Conservation (phyloP, 805 yeast genomes). For the Starmera caribaea region DNA sequence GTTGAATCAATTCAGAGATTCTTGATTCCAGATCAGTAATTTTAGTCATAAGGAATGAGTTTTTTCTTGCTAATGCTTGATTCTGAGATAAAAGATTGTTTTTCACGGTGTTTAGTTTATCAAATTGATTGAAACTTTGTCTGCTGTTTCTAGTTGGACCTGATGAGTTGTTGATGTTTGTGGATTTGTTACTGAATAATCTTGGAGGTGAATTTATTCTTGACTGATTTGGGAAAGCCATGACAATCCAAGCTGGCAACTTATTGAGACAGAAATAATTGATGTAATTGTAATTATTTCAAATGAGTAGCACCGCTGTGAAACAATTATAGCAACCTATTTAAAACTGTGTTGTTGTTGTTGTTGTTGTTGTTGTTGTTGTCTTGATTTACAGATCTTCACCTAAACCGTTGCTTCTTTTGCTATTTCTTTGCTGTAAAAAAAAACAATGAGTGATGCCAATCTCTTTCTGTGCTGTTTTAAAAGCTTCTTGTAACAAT, state of each 20-base stretch:
- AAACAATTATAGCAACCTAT: too few species aligned
- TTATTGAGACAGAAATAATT: too few species aligned
- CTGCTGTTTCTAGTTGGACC: not conserved
- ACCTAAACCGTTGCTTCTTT: too few species aligned
- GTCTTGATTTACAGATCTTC: too few species aligned
- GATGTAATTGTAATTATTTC: too few species aligned
- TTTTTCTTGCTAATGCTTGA: slow-evolving; percentile 48
- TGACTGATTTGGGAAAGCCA: slow-evolving; percentile 13
- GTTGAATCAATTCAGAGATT: slow-evolving; percentile 38
- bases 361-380: too few species aligned
- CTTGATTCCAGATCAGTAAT: slow-evolving; percentile 44
- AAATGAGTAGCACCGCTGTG: too few species aligned
- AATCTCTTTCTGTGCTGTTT: too few species aligned
- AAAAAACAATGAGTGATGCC: too few species aligned
- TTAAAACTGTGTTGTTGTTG: too few species aligned
- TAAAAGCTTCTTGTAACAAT: too few species aligned
- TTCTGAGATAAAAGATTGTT: slow-evolving; percentile 29
- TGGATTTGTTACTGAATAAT: not conserved
- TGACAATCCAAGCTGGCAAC: slow-evolving; percentile 8
- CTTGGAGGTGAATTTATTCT: slow-evolving; percentile 8
- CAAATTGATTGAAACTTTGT: not conserved
- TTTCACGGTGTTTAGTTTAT: slow-evolving; percentile 8
- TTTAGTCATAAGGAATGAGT: slow-evolving; percentile 40
- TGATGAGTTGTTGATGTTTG: not conserved
- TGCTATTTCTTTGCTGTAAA: too few species aligned